These are phyloP conservation scores for Zygoascus bituminiphila DNA, from an alignment of 805 yeast genomes.

Conservation along the genomic window DNA sequence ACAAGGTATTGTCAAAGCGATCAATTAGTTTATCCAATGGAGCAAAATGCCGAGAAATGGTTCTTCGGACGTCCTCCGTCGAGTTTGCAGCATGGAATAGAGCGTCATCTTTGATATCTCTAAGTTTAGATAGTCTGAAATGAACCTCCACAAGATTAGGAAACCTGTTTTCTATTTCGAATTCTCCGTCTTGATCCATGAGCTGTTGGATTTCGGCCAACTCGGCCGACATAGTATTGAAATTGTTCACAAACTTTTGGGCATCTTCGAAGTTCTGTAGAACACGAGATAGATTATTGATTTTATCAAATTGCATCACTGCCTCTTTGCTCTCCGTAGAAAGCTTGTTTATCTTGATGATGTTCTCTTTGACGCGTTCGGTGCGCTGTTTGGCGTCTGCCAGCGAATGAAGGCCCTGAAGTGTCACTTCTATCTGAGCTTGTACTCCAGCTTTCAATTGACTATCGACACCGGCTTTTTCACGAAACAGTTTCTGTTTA, in stretches of 20 bases:
- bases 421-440: constrained; percentile 49
- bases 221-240: constrained; percentile 46
- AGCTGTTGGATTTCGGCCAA: constrained; percentile 43
- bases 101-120: constrained; percentile 75
- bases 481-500: constrained; percentile 35
- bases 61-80: constrained; percentile 59
- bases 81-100: constrained; percentile 43
- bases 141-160: constrained; percentile 60
- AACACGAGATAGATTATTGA: constrained; percentile 56
- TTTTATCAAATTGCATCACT: constrained; percentile 59
- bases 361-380: constrained; percentile 27
- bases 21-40: constrained; percentile 42
- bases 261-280: constrained; percentile 69
- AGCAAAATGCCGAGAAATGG: constrained; percentile 48
- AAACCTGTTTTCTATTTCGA: constrained; percentile 37
- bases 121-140: constrained; percentile 55
- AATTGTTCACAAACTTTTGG: constrained; percentile 53
- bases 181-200: constrained; percentile 42
- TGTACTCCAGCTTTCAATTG: constrained; percentile 67
- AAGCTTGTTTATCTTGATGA: constrained; percentile 35
- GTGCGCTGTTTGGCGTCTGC: constrained; percentile 34
- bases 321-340: constrained; percentile 50
- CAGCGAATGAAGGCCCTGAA: constrained; percentile 31
- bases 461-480: constrained; percentile 65
- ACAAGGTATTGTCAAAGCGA: constrained; percentile 52